phyloP scores from a whole-genome alignment of 306 rosid genomes.

The Glycyrrhiza uralensis region DNA sequence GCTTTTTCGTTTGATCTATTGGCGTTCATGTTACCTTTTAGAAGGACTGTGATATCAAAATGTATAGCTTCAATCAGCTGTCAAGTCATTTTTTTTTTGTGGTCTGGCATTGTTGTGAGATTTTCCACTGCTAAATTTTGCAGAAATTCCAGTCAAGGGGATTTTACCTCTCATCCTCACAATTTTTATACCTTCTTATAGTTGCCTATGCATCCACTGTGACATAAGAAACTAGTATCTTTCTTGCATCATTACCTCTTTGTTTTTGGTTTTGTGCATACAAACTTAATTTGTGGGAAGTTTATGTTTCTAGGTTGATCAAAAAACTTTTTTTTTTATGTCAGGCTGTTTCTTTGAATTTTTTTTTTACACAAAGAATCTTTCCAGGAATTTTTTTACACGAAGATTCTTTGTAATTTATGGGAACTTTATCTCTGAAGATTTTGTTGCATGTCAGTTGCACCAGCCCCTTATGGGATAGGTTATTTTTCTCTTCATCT shows the following conservation, averaged over 20 bases:
- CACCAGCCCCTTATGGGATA: neutral
- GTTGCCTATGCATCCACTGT: neutral
- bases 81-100: neutral
- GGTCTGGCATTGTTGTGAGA: neutral
- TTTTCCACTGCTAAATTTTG: constrained; percentile 3
- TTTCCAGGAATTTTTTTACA: neutral
- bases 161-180: neutral
- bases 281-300: neutral
- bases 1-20: neutral
- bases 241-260: neutral
- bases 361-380: neutral
- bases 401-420: neutral
- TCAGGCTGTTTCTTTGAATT: neutral
- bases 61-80: neutral
- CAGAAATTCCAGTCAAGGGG: neutral
- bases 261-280: neutral
- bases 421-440: neutral
- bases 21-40: neutral
- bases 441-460: neutral
- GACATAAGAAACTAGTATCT: neutral
- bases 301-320: neutral
- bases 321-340: neutral
- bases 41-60: neutral
- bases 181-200: neutral
- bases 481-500: neutral